Base-by-base conservation (phyloP, 345 rosid genomes). In the Microthlaspi erraticum region DNA sequence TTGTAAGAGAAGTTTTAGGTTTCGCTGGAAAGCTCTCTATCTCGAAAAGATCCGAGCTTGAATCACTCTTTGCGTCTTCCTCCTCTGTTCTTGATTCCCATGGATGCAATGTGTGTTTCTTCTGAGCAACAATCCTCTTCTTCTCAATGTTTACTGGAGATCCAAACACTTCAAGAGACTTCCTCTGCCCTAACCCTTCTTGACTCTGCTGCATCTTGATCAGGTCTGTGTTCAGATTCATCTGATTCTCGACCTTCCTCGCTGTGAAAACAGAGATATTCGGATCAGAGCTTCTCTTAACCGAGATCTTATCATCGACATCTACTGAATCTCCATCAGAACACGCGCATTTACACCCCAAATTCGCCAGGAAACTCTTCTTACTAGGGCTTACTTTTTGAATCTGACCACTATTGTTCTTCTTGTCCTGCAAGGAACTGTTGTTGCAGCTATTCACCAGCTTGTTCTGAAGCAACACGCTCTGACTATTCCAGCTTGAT, bases 41-140 rank as follows among this genome's bases (percentile, higher is more conserved):
- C 85, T 93, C 98, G 17, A 90, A 90, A 46, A 93, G 82, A 50
- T 93, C 98, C 4, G 97, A 86, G 71, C 96, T 93, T 32, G 86
- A 81, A 61, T 88, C 96, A 59, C 77, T 74, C 55, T 53, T 68
- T 67, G 68, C 52, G 33, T 74, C 78, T 16, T 74, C 73, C 36
- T 74, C 72, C 33, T 64, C 70, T 52, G 49, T 78, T 33, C 61
- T 64, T 70, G 71, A 50, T 41, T 81, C 83, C 87, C 86, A 70
- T 16, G 86, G 77, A 14, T 75, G 49, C 82, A 74, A 70, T 32
- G 81, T 32, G 32, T 72, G 76, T 82, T 82, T 86, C 76, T 65
- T 81, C 41, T 83, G 87, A 16, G 80, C 68, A 48, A 49, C 66
- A 34, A 53, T 79, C 69, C 58, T 71, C 48, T 66, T 75, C 81